Conservation (phyloP, 441 rosid species). For the Pelargonium exstipulatum region DNA sequence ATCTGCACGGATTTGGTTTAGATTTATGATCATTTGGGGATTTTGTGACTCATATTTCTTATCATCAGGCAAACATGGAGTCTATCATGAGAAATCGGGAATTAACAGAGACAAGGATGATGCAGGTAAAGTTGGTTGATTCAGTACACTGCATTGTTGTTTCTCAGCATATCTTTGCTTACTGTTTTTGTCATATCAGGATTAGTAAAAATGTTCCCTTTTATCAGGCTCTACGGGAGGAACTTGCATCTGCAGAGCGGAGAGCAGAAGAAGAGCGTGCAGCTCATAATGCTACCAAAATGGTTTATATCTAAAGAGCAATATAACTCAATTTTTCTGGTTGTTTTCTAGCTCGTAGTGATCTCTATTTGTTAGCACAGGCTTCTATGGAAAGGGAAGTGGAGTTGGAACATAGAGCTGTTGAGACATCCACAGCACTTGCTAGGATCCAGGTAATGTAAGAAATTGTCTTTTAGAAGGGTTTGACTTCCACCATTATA, state of each 20-base stretch:
- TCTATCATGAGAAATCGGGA: conserved; percentile 96
- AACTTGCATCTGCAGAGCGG: conserved; percentile 80
- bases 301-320: conserved; percentile 42
- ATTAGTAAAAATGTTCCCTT: conserved; percentile 25
- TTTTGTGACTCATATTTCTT: conserved; percentile 15
- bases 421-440: conserved; percentile 86
- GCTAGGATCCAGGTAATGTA: conserved; percentile 84
- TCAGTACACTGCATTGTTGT: neutral
- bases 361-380: conserved; percentile 40
- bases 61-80: conserved; percentile 82
- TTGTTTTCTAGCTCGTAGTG: conserved; percentile 18
- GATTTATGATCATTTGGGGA: neutral
- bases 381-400: conserved; percentile 97
- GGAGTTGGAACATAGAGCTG: conserved; percentile 91
- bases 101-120: conserved; percentile 95
- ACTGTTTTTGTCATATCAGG: conserved; percentile 15
- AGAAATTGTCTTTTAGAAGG: conserved; percentile 8
- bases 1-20: neutral
- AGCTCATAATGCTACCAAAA: conserved; percentile 89
- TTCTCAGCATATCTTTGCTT: conserved; percentile 12
- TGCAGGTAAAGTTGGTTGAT: conserved; percentile 61
- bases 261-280: conserved; percentile 93
- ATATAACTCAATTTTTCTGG: conserved; percentile 16
- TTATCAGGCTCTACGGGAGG: conserved; percentile 89
- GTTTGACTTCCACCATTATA: too few relatives aligned